Evolutionary conservation across 2,329 filamentous ascomycete genomes (phyloP).

Genomic region (Westerdykella aurantiaca): DNA sequence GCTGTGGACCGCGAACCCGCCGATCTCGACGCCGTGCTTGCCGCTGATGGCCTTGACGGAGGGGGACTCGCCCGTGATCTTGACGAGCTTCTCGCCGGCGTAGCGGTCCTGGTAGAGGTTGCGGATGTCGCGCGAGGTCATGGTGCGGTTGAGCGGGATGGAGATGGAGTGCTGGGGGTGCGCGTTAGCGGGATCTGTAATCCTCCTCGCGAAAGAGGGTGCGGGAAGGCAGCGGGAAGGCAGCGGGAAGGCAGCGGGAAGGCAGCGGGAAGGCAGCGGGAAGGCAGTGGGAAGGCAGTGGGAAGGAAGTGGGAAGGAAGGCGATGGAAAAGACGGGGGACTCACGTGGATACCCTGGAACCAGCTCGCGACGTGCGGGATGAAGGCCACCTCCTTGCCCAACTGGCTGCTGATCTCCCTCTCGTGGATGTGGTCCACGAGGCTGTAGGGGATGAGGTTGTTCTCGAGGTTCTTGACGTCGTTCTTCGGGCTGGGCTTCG

Average conservation of each 20-base stretch:
- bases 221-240: background rate
- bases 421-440: conserved; percentile 95
- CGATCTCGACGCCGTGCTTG: conserved; percentile 88
- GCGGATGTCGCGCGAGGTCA: conserved; percentile 87
- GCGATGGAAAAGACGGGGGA: conserved; percentile 4
- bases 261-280: background rate
- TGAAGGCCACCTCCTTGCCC: conserved; percentile 69
- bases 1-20: conserved; percentile 88
- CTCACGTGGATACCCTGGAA: conserved; percentile 82
- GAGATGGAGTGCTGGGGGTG: conserved; percentile 70
- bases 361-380: conserved; percentile 93
- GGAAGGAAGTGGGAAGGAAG: background rate
- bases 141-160: conserved; percentile 76
- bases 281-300: background rate
- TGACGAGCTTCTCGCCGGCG: conserved; percentile 90
- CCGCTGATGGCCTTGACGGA: conserved; percentile 77
- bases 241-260: background rate
- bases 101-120: conserved; percentile 95
- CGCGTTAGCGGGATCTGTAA: conserved; percentile 1
- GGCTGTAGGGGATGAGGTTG: conserved; percentile 85
- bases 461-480: conserved; percentile 74
- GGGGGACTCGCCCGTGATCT: conserved; percentile 82
- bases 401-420: conserved; percentile 79
- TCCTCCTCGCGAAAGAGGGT: background rate
- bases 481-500: conserved; percentile 91